Evolutionary conservation across 371 early-diverging fungal genomes (phyloP).

Genomic region (Mortierella sp.): DNA sequence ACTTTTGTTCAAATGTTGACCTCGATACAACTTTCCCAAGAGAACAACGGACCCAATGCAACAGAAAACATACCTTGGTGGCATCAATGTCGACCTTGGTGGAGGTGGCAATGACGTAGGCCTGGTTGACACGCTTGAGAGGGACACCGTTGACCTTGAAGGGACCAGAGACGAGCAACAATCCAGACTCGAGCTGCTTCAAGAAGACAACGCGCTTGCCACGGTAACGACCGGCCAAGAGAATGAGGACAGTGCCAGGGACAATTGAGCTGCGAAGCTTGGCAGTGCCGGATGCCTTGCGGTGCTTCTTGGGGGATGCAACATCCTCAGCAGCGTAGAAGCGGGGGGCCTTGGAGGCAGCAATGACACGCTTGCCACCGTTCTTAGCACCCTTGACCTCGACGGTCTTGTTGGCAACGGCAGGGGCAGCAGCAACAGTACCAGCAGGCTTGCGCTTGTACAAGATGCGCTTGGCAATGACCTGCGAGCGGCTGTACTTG

Average conservation of each 20-base stretch:
- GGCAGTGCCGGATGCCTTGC: slow-evolving; percentile 83
- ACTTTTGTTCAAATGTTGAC: too few relatives aligned
- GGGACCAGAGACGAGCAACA: slow-evolving; percentile 97
- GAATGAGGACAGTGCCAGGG: slow-evolving; percentile 97
- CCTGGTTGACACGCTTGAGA: slow-evolving; percentile 97
- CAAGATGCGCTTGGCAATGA: slow-evolving; percentile 84
- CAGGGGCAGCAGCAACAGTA: slow-evolving; percentile 62
- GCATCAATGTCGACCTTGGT: slow-evolving; percentile 92
- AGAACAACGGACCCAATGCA: background rate
- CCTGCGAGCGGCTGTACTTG: slow-evolving; percentile 83
- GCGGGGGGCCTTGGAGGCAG: slow-evolving; percentile 78
- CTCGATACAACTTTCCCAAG: too few relatives aligned
- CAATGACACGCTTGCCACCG: slow-evolving; percentile 80
- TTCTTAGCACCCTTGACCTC: slow-evolving; percentile 87
- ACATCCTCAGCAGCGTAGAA: slow-evolving; percentile 93
- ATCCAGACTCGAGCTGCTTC: slow-evolving; percentile 95
- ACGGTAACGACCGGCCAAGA: slow-evolving; percentile 96
- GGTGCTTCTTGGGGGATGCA: slow-evolving; percentile 78
- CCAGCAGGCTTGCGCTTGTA: slow-evolving; percentile 84
- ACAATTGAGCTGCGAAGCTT: slow-evolving; percentile 91
- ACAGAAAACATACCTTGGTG: slow-evolving; percentile 65
- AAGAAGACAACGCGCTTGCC: slow-evolving; percentile 99
- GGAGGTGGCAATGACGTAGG: slow-evolving; percentile 98
- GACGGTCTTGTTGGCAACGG: slow-evolving; percentile 74
- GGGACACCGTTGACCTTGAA: slow-evolving; percentile 99